A percentile compares a stretch with the other conserved stretches of the same genome.
These are phyloP conservation scores for Pugionium dolabratum DNA, from an alignment of 345 rosid species.

Conservation along the genomic window DNA sequence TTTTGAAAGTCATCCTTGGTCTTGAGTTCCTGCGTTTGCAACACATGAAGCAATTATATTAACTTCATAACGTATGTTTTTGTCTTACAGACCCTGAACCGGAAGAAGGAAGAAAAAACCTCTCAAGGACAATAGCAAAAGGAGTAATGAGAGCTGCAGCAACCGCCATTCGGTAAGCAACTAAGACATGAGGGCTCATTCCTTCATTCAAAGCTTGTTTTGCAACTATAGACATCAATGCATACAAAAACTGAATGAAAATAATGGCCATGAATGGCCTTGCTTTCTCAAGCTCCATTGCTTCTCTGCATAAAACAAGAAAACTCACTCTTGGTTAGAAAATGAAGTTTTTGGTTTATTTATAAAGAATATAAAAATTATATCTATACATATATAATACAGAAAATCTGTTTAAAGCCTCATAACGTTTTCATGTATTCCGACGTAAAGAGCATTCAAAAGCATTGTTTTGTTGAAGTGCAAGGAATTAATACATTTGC, in stretches of 20 bases:
- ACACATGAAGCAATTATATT: not conserved
- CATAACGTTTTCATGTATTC: conserved; percentile 38
- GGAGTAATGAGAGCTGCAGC: conserved; percentile 71
- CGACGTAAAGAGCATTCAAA: conserved; percentile 13
- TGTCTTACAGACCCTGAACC: conserved; percentile 6
- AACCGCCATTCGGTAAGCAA: conserved; percentile 65
- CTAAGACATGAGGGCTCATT: conserved; percentile 59
- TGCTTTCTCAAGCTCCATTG: conserved; percentile 34
- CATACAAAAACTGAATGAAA: conserved; percentile 45
- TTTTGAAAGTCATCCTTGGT: conserved; percentile 67
- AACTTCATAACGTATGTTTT: conserved; percentile 2
- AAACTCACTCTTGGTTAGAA: not conserved
- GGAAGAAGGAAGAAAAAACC: conserved; percentile 37
- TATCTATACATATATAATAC: conserved; percentile 3
- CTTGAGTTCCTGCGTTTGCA: conserved; percentile 60
- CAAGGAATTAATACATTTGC: conserved; percentile 21
- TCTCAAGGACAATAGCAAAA: conserved; percentile 65
- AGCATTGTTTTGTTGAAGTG: conserved; percentile 21
- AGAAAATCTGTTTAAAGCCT: conserved; percentile 28
- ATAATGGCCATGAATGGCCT: conserved; percentile 46
- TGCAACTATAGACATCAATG: conserved; percentile 46
- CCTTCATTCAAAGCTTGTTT: conserved; percentile 47
- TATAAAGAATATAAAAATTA: not conserved
- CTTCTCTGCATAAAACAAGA: conserved; percentile 25
- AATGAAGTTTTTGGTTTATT: conserved; percentile 11